Percentiles rank a stretch among this genome's conserved stretches.
phyloP scores from a whole-genome alignment of 2,329 filamentous ascomycete species.

The Trichophyton equinum region DNA sequence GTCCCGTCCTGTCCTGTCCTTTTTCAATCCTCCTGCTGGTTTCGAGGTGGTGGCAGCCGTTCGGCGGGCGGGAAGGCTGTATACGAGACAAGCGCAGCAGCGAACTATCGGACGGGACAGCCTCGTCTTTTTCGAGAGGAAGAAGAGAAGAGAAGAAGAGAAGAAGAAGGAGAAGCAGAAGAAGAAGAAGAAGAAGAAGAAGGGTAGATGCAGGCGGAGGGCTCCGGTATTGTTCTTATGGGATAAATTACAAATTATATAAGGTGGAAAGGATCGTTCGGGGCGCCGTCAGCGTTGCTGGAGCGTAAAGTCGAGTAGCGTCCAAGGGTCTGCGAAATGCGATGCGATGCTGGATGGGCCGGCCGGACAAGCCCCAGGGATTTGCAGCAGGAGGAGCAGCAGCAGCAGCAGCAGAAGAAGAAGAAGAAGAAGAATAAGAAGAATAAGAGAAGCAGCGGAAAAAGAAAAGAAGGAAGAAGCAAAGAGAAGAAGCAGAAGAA shows the following conservation, averaged over 20 bases:
- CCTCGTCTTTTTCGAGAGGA: neutral
- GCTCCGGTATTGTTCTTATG: neutral
- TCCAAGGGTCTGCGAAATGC: neutral
- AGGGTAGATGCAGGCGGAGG: neutral
- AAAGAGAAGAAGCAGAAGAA: conserved; percentile 17
- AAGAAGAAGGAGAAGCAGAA: neutral
- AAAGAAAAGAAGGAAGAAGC: conserved; percentile 49
- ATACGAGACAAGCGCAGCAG: no score
- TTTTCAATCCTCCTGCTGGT: no score
- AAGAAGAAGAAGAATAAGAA: no score
- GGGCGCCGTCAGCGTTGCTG: neutral
- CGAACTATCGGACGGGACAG: neutral
- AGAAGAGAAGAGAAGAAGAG: no score
- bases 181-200: neutral
- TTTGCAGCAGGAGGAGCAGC: neutral
- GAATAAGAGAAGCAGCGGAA: conserved; percentile 41
- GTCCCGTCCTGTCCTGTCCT: no score
- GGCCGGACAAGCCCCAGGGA: neutral
- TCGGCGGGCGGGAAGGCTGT: no score
- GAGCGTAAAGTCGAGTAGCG: no score
- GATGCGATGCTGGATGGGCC: neutral
- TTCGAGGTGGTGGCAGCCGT: no score
- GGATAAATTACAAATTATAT: neutral
- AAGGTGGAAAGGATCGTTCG: neutral
- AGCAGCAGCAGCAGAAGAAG: neutral